phyloP scores from a whole-genome alignment of 23 red algal genomes.

The Cyanidium caldarium region DNA sequence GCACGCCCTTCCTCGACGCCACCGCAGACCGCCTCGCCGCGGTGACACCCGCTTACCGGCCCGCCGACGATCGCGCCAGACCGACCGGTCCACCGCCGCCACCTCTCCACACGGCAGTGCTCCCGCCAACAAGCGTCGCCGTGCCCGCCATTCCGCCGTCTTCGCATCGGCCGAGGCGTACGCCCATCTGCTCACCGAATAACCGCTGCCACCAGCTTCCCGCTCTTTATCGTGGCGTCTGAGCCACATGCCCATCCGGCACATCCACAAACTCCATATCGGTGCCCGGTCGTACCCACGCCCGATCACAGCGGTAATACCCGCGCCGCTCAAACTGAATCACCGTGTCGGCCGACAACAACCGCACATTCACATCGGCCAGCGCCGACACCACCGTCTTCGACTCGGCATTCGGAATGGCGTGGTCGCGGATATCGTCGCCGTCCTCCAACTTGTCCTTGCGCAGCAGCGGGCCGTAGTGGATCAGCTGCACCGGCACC shows the following conservation, averaged over 20 bases:
- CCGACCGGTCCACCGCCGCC: no score
- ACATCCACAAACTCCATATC: slow-evolving; percentile 9
- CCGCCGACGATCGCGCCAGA: no score
- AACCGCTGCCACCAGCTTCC: no score
- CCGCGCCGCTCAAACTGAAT: slow-evolving; percentile 92
- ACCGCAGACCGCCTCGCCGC: no score
- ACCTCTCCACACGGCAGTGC: no score
- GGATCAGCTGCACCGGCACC: slow-evolving; percentile 37
- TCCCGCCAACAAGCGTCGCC: no score
- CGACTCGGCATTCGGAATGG: slow-evolving; percentile 18
- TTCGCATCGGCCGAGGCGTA: no score
- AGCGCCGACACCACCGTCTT: slow-evolving; percentile 10
- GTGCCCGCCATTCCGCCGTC: no score
- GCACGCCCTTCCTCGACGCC: no score
- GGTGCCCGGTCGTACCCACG: background rate
- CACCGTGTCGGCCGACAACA: slow-evolving; percentile 48
- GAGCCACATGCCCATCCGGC: slow-evolving; percentile 16
- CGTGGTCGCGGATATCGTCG: slow-evolving; percentile 53
- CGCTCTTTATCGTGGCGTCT: no score
- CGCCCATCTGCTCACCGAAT: no score
- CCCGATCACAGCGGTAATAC: slow-evolving; percentile 70
- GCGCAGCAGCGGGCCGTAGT: slow-evolving; percentile 55
- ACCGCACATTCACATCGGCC: slow-evolving; percentile 68
- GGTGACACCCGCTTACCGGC: no score
- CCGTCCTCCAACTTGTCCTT: slow-evolving; percentile 91